Base-by-base conservation (phyloP, 2,329 filamentous ascomycete species). In the Hymenotorrendiella dingleyae region DNA sequence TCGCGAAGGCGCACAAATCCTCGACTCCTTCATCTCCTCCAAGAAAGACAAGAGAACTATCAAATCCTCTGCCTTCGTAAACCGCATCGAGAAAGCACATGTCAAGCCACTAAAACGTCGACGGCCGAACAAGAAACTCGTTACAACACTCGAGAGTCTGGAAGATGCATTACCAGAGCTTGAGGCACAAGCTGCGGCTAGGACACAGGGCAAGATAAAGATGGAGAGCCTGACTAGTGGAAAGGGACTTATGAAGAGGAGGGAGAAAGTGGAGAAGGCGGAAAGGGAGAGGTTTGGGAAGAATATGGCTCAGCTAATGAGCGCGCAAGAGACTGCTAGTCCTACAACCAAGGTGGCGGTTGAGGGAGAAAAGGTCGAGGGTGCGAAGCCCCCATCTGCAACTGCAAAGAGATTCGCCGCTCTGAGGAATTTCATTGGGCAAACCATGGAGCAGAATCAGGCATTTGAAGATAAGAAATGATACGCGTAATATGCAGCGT, bases 401-500 rank as follows among this genome's bases (percentile, higher is more conserved):
- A 78, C 73, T 12, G 67, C 75, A 8, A 78, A 72, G 56, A 71
- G 85, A 42, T 96, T 88, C 84, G 84, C 84, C 22, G 87, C 88
- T 12, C 62, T 97, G 63, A 78, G 90, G 55, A 80, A 73, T 8
- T 94, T 91, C 60, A 94, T 96, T 39, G 83, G 86, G 2, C 75
- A 82, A 30, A 96, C 87, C 1, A 87, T 95, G 81, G 87, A 95
- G 67, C 84, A 87, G 64, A 91, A 91, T 55, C 79, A 84, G 11
- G 86, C 84, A 3, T 94, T 94, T 49, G 50, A 48, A 32, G 54
- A 55, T 46, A 46, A 48, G 29, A 48, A 47, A 43, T 37, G 36
- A 32, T n/a, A n/a, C n/a, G n/a, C n/a, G n/a, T n/a, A n/a, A n/a
- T n/a, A n/a, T n/a, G n/a, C n/a, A n/a, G n/a, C n/a, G n/a, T n/a